A percentile compares a stretch with the other conserved stretches of the same genome.
Conservation (phyloP, 2,329 filamentous ascomycete genomes). For the Fusarium penzigii region DNA sequence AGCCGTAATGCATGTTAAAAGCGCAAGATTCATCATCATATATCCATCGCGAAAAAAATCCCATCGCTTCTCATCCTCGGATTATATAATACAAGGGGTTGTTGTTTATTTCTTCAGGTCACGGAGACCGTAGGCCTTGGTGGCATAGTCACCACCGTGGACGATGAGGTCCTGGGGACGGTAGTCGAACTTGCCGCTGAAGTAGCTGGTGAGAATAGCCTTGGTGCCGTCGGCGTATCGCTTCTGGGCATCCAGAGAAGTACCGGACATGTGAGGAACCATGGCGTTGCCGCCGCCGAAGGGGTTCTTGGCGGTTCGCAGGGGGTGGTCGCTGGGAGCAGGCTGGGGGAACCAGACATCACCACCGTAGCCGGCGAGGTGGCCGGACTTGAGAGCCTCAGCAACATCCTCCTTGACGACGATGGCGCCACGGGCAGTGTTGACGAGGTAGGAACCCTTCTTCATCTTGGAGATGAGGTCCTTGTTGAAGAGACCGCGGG, state of each 20-base stretch:
- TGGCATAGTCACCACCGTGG: constrained; percentile 86
- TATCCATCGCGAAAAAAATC: constrained; percentile 11
- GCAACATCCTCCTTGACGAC: constrained; percentile 99
- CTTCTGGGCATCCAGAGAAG: constrained; percentile 96
- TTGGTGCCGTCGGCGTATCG: constrained; percentile 87
- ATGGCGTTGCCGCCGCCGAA: constrained; percentile 98
- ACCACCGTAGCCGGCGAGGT: constrained; percentile 85
- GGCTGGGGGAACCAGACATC: constrained; percentile 98
- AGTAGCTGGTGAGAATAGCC: constrained; percentile 88
- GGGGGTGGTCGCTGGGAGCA: constrained; percentile 86
- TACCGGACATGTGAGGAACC: constrained; percentile 98
- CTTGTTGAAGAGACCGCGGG: constrained; percentile 96
- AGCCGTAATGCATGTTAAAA: background rate
- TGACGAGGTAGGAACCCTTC: constrained; percentile 94
- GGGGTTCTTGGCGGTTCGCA: constrained; percentile 90
- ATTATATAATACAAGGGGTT: background rate
- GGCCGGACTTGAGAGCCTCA: constrained; percentile 85
- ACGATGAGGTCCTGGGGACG: constrained; percentile 88
- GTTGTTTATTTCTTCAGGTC: constrained; percentile 39
- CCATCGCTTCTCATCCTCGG: constrained; percentile 10
- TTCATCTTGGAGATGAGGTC: constrained; percentile 99
- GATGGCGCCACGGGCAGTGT: constrained; percentile 98
- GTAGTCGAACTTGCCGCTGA: constrained; percentile 86
- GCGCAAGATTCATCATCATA: constrained; percentile 18
- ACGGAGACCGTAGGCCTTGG: constrained; percentile 86